These are phyloP conservation scores for Cryptococcus amylolentus DNA, from an alignment of 1,284 basidiomycete genomes.

Conservation along the genomic window DNA sequence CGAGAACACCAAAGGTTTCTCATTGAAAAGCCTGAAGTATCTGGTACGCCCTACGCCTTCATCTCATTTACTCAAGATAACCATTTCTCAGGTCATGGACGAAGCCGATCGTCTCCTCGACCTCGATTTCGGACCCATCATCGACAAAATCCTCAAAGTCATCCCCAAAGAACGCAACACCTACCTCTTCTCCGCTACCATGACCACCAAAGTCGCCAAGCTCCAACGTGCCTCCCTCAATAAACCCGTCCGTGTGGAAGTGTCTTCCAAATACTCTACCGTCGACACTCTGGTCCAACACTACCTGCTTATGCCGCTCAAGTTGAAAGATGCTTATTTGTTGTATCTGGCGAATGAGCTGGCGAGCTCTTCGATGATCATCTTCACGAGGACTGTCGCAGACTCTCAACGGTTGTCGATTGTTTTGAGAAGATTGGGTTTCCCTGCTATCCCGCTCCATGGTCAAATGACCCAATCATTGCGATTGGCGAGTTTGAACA, in stretches of 20 bases:
- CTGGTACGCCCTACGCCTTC: constrained; percentile 56
- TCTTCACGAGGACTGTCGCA: constrained; percentile 94
- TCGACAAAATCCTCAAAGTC: constrained; percentile 95
- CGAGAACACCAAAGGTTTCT: constrained; percentile 98
- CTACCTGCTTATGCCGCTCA: constrained; percentile 89
- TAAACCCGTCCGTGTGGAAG: constrained; percentile 93
- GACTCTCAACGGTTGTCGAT: constrained; percentile 89
- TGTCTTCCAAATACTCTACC: constrained; percentile 93
- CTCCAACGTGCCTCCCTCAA: constrained; percentile 91
- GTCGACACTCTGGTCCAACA: constrained; percentile 94
- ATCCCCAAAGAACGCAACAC: constrained; percentile 93
- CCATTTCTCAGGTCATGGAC: constrained; percentile 70
- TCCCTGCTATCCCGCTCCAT: constrained; percentile 92
- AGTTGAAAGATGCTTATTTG: constrained; percentile 88
- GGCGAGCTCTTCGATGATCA: constrained; percentile 88
- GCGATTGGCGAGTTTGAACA: constrained; percentile 87
- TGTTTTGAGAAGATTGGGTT: constrained; percentile 84
- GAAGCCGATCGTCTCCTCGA: constrained; percentile 96
- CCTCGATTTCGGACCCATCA: constrained; percentile 95
- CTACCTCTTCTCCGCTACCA: constrained; percentile 98
- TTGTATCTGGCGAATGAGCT: constrained; percentile 86
- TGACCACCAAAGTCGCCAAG: constrained; percentile 99
- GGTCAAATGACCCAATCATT: constrained; percentile 93
- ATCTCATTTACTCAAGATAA: neutral
- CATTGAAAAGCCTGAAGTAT: constrained; percentile 79